Percentiles rank a stretch among this genome's conserved stretches.
These are phyloP conservation scores for Geotrichum europaeum DNA, from an alignment of 1,139 yeast genomes.

Conservation along the genomic window DNA sequence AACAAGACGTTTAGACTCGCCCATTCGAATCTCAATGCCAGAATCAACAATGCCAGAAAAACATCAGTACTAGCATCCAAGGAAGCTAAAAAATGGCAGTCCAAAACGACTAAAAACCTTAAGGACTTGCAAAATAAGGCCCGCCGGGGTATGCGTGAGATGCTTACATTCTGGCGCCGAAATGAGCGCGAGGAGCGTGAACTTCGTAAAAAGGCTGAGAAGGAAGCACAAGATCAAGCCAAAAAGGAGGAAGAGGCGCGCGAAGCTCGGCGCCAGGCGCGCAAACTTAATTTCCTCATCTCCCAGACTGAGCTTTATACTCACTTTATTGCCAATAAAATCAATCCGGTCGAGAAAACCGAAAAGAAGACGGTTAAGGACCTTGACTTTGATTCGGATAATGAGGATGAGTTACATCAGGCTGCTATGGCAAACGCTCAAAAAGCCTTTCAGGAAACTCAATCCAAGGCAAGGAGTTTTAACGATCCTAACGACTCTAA, in stretches of 20 bases:
- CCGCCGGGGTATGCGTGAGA: constrained; percentile 94
- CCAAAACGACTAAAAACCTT: constrained; percentile 79
- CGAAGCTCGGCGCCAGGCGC: constrained; percentile 87
- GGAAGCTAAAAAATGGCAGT: constrained; percentile 95
- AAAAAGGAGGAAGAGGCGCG: constrained; percentile 93
- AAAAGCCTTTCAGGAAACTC: constrained; percentile 71
- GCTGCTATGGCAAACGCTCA: constrained; percentile 96
- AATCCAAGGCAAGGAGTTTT: constrained; percentile 69
- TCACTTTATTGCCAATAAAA: constrained; percentile 91
- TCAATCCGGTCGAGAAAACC: constrained; percentile 71
- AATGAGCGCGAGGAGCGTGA: constrained; percentile 95
- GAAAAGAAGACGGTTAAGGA: constrained; percentile 36
- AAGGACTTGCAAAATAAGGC: constrained; percentile 92
- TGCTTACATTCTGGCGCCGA: constrained; percentile 96
- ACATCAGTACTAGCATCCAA: constrained; percentile 87
- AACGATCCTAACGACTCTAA: constrained; percentile 39
- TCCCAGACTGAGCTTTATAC: constrained; percentile 96
- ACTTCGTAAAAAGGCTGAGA: constrained; percentile 79
- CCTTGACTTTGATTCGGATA: constrained; percentile 83
- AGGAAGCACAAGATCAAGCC: constrained; percentile 82
- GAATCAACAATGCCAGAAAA: constrained; percentile 71
- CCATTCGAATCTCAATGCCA: constrained; percentile 73
- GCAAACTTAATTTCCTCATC: constrained; percentile 89
- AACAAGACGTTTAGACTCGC: constrained; percentile 76
- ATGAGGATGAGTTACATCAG: constrained; percentile 67